These are phyloP conservation scores for Chaetomiaceae sp. DNA, from an alignment of 2,329 filamentous ascomycete genomes.

Conservation along the genomic window DNA sequence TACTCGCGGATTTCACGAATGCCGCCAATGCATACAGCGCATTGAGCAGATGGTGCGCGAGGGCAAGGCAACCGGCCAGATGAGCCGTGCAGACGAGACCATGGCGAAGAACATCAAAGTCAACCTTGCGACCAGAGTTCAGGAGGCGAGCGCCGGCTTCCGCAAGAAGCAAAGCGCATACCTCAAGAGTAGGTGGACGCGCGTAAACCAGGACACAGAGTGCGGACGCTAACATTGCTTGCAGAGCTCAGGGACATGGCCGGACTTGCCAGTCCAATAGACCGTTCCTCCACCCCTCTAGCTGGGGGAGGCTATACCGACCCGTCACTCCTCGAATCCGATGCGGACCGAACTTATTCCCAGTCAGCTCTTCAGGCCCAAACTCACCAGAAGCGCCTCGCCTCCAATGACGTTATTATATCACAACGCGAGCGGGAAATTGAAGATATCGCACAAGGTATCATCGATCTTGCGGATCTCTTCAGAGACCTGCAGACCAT, in stretches of 20 bases:
- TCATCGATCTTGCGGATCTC: conserved; percentile 93
- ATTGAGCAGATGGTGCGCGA: conserved; percentile 86
- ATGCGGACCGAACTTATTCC: conserved; percentile 87
- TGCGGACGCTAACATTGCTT: conserved; percentile 22
- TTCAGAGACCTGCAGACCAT: conserved; percentile 95
- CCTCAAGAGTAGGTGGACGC: conserved; percentile 68
- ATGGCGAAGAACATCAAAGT: conserved; percentile 98
- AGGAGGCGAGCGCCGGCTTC: conserved; percentile 87
- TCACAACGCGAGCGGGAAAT: conserved; percentile 93
- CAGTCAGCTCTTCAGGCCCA: conserved; percentile 84
- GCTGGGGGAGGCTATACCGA: conserved; percentile 58
- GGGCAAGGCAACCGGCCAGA: conserved; percentile 64
- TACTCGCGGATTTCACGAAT: conserved; percentile 82
- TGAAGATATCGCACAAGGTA: conserved; percentile 95
- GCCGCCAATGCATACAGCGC: conserved; percentile 81
- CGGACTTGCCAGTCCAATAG: conserved; percentile 45
- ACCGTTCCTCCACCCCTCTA: conserved; percentile 50
- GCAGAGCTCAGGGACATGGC: conserved; percentile 71
- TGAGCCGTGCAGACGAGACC: conserved; percentile 79
- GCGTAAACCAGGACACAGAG: no score
- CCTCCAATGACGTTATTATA: conserved; percentile 78
- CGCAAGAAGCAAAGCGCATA: conserved; percentile 97
- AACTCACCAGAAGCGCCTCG: conserved; percentile 60
- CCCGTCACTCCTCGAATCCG: conserved; percentile 86
- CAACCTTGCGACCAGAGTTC: conserved; percentile 79